Conservation (phyloP, 1,139 yeast species). For the Hansenula sp. region DNA sequence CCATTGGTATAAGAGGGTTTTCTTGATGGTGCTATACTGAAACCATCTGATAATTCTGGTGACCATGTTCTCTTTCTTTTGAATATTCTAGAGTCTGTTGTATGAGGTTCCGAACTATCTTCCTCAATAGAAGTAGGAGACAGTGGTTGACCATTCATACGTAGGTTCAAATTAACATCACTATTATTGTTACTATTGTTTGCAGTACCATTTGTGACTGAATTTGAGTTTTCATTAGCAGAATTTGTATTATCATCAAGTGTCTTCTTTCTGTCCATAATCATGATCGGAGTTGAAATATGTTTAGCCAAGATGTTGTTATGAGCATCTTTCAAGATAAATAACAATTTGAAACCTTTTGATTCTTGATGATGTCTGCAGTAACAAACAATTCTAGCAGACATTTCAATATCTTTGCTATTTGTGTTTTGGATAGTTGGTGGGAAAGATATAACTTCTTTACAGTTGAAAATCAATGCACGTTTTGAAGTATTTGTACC, state of each 20-base stretch:
- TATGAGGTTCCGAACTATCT: slow-evolving; percentile 56
- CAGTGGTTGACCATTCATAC: slow-evolving; percentile 23
- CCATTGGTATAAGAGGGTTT: slow-evolving; percentile 16
- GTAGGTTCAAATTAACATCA: slow-evolving; percentile 1
- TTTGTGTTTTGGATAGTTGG: slow-evolving; percentile 30
- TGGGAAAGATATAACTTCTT: slow-evolving; percentile 77
- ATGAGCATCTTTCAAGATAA: slow-evolving; percentile 58
- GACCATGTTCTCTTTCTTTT: slow-evolving; percentile 37
- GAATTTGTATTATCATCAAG: slow-evolving; percentile 10
- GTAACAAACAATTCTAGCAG: slow-evolving; percentile 88
- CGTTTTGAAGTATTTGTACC: slow-evolving; percentile 68
- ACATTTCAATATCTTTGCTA: slow-evolving; percentile 57
- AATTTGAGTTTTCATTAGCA: slow-evolving; percentile 7
- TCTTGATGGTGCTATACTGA: slow-evolving; percentile 22
- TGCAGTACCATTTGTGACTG: slow-evolving; percentile 7
- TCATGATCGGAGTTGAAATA: slow-evolving; percentile 71
- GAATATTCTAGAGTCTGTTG: slow-evolving; percentile 30
- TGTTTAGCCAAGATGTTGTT: slow-evolving; percentile 70
- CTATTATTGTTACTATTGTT: slow-evolving; percentile 1
- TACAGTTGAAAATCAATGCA: slow-evolving; percentile 86
- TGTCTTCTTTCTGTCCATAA: slow-evolving; percentile 76
- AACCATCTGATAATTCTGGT: slow-evolving; percentile 24
- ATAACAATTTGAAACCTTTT: slow-evolving; percentile 69
- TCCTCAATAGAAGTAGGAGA: slow-evolving; percentile 68
- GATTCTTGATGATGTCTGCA: slow-evolving; percentile 91